Evolutionary conservation across 2,329 filamentous ascomycete genomes (phyloP), one percentile per base, ranked within the genome.

Genomic region (Fusarium kyushuense): DNA sequence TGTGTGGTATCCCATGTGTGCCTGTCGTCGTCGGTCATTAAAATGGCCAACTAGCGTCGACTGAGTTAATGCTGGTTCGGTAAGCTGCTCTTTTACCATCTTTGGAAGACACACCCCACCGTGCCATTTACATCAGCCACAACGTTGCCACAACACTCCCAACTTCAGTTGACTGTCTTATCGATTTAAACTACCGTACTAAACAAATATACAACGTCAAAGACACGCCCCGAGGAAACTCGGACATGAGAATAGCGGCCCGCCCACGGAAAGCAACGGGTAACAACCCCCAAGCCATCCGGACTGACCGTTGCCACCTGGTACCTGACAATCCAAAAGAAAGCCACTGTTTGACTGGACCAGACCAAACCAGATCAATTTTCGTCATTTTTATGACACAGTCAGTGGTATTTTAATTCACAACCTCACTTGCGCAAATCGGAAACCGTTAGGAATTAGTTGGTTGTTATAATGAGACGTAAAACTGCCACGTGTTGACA

Each of bases 401-500:
- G 27, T 38, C 11, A 38, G n/a, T 38, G n/a, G n/a, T 6, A 33
- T 12, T 16, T 19, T 25, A 25, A 16, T 25, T 21, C 32, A 59
- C 41, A 29, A 51, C 33, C 25, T 40, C 48, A 58, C 40, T 17
- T 23, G 5, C 40, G 14, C 40, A 13, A 6, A 10, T 35, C 14
- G 43, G 16, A 25, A 29, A 19, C 16, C 27, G 14, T 17, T 35
- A n/a, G 21, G 45, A 38, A 55, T 58, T 55, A 41, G 43, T 41
- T 63, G 45, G 25, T 67, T 59, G 42, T 67, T 41, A 58, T 54
- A n/a, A 65, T 47, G 40, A 70, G 58, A 67, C 63, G 45, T 70
- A 47, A 70, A 70, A 52, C 60, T 70, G 52, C 33, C 36, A 40
- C 65, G 54, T 59, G 70, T 54, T 59, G 69, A 51, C 51, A 70